phyloP scores from a whole-genome alignment of 371 early-diverging fungal genomes.

The Apophysomyces sp. region DNA sequence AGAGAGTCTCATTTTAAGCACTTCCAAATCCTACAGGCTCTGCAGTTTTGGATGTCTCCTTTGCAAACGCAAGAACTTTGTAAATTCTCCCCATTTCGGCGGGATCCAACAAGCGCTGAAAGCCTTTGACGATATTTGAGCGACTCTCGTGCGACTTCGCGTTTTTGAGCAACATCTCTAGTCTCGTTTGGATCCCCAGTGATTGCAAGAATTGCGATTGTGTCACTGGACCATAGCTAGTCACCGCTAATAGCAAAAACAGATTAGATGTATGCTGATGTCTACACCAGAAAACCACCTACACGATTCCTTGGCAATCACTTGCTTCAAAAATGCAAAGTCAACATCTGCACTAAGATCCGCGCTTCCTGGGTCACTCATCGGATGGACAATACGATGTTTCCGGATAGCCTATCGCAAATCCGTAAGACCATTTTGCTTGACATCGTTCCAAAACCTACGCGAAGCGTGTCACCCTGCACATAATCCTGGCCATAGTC shows the following conservation, averaged over 20 bases:
- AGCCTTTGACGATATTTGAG: slow-evolving; percentile 64
- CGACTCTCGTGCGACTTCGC: slow-evolving; percentile 51
- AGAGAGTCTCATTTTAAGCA: background rate
- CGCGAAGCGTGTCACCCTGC: slow-evolving; percentile 80
- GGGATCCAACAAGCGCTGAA: slow-evolving; percentile 75
- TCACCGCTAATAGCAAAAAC: slow-evolving; percentile 13
- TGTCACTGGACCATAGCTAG: slow-evolving; percentile 74
- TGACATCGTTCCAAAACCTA: slow-evolving; percentile 31
- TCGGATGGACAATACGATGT: slow-evolving; percentile 79
- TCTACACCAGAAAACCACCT: slow-evolving; percentile 22
- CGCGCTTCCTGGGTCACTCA: slow-evolving; percentile 79
- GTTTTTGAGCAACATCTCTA: slow-evolving; percentile 68
- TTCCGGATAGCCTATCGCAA: slow-evolving; percentile 73
- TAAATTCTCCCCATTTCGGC: slow-evolving; percentile 80
- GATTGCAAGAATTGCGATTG: slow-evolving; percentile 81
- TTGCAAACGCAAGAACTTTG: slow-evolving; percentile 72
- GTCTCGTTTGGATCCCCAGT: slow-evolving; percentile 83
- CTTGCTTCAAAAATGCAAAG: slow-evolving; percentile 73
- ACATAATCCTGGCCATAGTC: slow-evolving; percentile 91
- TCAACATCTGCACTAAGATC: slow-evolving; percentile 96
- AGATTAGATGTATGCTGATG: background rate
- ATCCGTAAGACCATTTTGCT: background rate
- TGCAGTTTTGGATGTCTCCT: slow-evolving; percentile 13
- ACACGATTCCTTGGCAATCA: slow-evolving; percentile 43
- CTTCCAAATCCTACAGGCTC: slow-evolving; percentile 16